Evolutionary conservation across 2,329 filamentous ascomycete species (phyloP).

Genomic region (Microthyrium microscopicum): DNA sequence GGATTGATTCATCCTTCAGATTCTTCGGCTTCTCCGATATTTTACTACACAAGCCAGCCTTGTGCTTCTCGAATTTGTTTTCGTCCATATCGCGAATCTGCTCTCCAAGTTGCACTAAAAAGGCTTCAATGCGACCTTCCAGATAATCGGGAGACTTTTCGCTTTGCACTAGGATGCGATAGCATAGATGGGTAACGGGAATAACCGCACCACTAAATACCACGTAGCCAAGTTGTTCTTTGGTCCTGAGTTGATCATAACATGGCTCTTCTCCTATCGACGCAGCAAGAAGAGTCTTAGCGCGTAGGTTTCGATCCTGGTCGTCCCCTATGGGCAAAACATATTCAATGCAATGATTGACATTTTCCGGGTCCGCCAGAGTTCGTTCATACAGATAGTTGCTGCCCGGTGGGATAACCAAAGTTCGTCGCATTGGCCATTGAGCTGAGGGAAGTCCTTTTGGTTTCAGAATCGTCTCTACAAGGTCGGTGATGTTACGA

Average conservation of each 20-base stretch:
- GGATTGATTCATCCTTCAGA: constrained; percentile 62
- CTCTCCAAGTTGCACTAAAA: constrained; percentile 51
- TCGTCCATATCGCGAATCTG: constrained; percentile 61
- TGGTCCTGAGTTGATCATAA: constrained; percentile 88
- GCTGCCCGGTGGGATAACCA: constrained; percentile 61
- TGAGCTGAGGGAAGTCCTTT: constrained; percentile 57
- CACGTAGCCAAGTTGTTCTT: constrained; percentile 94
- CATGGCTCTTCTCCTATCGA: constrained; percentile 87
- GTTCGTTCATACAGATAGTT: constrained; percentile 61
- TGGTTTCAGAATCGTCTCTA: constrained; percentile 63
- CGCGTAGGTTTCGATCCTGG: constrained; percentile 49
- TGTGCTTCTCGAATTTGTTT: constrained; percentile 76
- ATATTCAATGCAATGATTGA: constrained; percentile 40
- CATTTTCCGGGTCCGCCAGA: constrained; percentile 32
- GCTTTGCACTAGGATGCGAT: constrained; percentile 84
- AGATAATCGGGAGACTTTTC: constrained; percentile 73
- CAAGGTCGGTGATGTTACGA: constrained; percentile 63
- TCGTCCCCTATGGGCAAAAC: constrained; percentile 25
- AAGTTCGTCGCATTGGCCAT: constrained; percentile 60
- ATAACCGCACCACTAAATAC: constrained; percentile 69
- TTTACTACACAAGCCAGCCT: constrained; percentile 74
- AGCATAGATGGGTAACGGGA: constrained; percentile 58
- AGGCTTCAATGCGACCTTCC: constrained; percentile 73
- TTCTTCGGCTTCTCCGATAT: constrained; percentile 87
- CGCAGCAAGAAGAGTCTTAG: constrained; percentile 64